Conservation (phyloP, 306 rosid species). For the Quercus variabilis region DNA sequence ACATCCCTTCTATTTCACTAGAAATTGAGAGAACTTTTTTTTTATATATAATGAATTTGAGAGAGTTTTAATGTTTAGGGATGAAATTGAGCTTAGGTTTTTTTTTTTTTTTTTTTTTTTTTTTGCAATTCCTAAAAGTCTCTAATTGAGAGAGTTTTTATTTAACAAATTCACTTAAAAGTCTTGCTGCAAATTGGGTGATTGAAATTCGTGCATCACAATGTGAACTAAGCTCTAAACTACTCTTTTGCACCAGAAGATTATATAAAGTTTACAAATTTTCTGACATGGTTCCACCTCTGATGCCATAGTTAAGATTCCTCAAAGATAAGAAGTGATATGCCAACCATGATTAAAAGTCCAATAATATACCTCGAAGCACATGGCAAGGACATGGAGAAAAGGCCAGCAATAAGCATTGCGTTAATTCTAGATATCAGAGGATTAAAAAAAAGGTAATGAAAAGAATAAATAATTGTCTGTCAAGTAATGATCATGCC, state of each 20-base stretch:
- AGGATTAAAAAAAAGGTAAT: slow-evolving; percentile 3
- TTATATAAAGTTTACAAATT: neutral
- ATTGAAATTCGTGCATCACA: neutral
- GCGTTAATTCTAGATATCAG: slow-evolving; percentile 12
- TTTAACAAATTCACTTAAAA: neutral
- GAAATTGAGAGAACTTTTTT: too few relatives aligned
- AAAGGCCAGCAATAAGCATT: slow-evolving; percentile 22
- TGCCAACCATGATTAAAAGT: slow-evolving; percentile 19
- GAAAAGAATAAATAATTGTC: neutral
- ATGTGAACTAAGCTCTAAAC: neutral
- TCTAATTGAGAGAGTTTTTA: too few relatives aligned
- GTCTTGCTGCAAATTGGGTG: neutral
- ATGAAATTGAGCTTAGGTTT: too few relatives aligned
- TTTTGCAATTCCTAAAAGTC: too few relatives aligned
- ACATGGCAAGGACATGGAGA: slow-evolving; percentile 50
- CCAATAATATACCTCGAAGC: slow-evolving; percentile 36
- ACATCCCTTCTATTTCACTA: too few relatives aligned
- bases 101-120: too few relatives aligned
- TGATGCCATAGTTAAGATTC: slow-evolving; percentile 26
- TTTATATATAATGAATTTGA: too few relatives aligned
- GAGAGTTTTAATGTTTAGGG: too few relatives aligned
- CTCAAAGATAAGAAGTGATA: slow-evolving; percentile 16
- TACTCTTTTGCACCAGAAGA: neutral
- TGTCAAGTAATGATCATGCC: slow-evolving; percentile 21
- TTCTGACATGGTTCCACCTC: neutral